Percentiles rank a stretch among this genome's conserved stretches.
phyloP scores from a whole-genome alignment of 73 alveolate genomes.

The Effrenium voratum region DNA sequence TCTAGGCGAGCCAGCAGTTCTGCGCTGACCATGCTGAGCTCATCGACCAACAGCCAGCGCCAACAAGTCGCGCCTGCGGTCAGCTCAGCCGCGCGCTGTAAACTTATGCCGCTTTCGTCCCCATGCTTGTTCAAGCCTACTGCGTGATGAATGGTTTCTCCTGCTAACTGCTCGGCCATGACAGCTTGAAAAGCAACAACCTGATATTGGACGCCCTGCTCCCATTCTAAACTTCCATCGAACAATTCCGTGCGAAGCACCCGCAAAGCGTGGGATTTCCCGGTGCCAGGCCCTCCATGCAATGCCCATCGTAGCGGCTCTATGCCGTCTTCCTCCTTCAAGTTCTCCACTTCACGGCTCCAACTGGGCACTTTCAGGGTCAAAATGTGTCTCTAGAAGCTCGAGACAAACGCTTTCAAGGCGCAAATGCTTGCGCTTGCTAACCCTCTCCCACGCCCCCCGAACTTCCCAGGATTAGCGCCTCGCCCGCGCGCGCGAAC shows the following conservation, averaged over 20 bases:
- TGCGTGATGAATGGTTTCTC: not conserved
- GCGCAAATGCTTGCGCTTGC: no score
- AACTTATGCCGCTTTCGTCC: not conserved
- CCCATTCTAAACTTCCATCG: not conserved
- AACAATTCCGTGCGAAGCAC: not conserved
- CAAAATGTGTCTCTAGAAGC: no score
- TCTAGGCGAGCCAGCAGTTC: not conserved
- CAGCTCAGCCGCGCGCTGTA: not conserved
- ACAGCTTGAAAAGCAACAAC: not conserved
- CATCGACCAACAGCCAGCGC: slow-evolving; percentile 30
- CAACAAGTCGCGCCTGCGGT: not conserved
- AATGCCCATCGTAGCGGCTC: not conserved
- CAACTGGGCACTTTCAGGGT: no score
- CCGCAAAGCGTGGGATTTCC: not conserved
- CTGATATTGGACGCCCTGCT: not conserved
- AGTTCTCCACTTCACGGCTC: no score
- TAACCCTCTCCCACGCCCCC: no score
- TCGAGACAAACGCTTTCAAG: no score
- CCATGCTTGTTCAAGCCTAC: not conserved
- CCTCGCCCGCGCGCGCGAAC: no score
- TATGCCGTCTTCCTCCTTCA: not conserved
- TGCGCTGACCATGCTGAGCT: slow-evolving; percentile 19
- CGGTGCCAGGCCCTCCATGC: slow-evolving; percentile 49
- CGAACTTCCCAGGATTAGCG: no score
- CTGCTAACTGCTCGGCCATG: not conserved